A percentile compares a stretch with the other conserved stretches of the same genome.
These are phyloP conservation scores for Scolecobasidium constrictum DNA, from an alignment of 2,329 filamentous ascomycete genomes.

Conservation along the genomic window DNA sequence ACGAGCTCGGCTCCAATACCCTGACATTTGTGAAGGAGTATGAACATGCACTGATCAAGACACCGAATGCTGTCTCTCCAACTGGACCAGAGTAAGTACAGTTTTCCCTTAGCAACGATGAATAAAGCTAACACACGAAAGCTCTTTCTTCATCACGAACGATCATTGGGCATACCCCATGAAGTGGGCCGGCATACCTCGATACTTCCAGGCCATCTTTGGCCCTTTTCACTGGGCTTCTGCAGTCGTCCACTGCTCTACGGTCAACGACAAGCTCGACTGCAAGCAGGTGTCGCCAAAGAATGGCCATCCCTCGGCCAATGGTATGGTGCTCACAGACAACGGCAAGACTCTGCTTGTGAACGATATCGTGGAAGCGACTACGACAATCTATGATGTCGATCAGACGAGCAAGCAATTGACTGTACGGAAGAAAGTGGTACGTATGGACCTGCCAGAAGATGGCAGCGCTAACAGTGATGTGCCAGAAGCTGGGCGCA, in stretches of 20 bases:
- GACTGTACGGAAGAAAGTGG: background rate
- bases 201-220: background rate
- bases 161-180: background rate
- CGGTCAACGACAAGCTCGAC: background rate
- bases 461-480: background rate
- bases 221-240: background rate
- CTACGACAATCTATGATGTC: background rate
- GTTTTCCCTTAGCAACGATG: background rate
- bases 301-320: background rate
- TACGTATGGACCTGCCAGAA: background rate
- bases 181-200: background rate
- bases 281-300: background rate
- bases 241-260: background rate
- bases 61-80: background rate
- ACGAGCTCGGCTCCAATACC: background rate
- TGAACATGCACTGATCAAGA: background rate
- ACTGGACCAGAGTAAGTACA: background rate
- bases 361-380: background rate
- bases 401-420: background rate
- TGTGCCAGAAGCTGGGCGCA: background rate
- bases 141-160: slow-evolving; percentile 1
- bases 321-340: background rate
- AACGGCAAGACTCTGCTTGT: background rate
- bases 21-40: background rate
- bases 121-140: background rate